These are phyloP conservation scores for Chionographis japonica DNA, from an alignment of 106 monocot species.

Conservation along the genomic window DNA sequence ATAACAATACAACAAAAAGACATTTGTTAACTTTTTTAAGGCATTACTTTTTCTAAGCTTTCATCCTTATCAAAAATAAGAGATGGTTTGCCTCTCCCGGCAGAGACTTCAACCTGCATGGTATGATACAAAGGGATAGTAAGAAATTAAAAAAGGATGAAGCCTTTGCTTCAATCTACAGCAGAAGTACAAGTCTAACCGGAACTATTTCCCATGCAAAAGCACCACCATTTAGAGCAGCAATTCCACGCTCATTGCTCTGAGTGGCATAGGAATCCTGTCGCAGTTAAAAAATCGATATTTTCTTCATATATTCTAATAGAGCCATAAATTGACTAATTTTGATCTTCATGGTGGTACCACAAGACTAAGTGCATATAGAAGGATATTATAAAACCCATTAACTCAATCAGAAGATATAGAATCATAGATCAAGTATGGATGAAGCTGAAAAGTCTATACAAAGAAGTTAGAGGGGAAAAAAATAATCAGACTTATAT, in stretches of 20 bases:
- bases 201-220: conserved; percentile 91
- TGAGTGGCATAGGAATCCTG: conserved; percentile 83
- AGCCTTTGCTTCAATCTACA: background rate
- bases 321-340: too few species aligned
- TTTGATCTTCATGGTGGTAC: too few species aligned
- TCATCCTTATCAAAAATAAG: conserved; percentile 70
- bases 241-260: conserved; percentile 79
- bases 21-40: background rate
- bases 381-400: too few species aligned
- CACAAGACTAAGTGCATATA: too few species aligned
- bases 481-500: too few species aligned
- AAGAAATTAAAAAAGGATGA: background rate
- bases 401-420: too few species aligned
- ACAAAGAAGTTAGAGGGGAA: too few species aligned
- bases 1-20: too few species aligned
- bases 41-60: conserved; percentile 64
- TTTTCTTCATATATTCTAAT: too few species aligned
- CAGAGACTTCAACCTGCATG: conserved; percentile 67
- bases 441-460: too few species aligned
- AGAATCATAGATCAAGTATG: too few species aligned
- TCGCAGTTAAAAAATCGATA: background rate
- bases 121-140: background rate
- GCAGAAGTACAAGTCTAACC: conserved; percentile 22
- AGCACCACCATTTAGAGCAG: conserved; percentile 60
- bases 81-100: conserved; percentile 68